Conservation (phyloP, 805 yeast genomes). For the Yarrowia sp. region DNA sequence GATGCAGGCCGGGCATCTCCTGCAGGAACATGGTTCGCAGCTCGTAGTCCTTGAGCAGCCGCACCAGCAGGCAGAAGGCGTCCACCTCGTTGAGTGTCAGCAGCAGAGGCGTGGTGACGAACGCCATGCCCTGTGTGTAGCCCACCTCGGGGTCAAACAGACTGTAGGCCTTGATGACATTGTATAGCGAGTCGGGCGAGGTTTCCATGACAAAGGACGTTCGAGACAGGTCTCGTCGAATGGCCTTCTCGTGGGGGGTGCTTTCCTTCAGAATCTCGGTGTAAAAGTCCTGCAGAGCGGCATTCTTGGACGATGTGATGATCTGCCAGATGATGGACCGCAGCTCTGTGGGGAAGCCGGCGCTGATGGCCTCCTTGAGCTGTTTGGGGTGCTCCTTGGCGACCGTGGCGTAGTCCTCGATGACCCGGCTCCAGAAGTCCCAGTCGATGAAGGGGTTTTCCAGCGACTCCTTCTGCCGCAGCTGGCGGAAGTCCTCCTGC, state of each 20-base stretch:
- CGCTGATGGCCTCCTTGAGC: slow-evolving; percentile 66
- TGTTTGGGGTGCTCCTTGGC: slow-evolving; percentile 67
- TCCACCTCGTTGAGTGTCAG: slow-evolving; percentile 83
- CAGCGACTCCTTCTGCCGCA: slow-evolving; percentile 19
- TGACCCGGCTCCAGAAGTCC: slow-evolving; percentile 85
- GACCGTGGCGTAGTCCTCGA: slow-evolving; percentile 73
- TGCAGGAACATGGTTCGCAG: slow-evolving; percentile 79
- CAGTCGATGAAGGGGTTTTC: slow-evolving; percentile 46
- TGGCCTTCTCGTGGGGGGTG: slow-evolving; percentile 74
- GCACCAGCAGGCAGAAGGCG: slow-evolving; percentile 80
- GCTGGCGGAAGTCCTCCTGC: slow-evolving; percentile 33
- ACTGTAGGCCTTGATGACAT: slow-evolving; percentile 83
- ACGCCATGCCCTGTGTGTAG: slow-evolving; percentile 98
- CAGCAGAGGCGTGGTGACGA: slow-evolving; percentile 82
- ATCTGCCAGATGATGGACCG: slow-evolving; percentile 94
- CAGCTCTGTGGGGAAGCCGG: slow-evolving; percentile 84
- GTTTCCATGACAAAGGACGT: slow-evolving; percentile 80
- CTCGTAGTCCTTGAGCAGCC: slow-evolving; percentile 84
- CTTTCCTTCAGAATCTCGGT: slow-evolving; percentile 55
- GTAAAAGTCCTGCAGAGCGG: slow-evolving; percentile 65
- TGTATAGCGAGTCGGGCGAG: slow-evolving; percentile 63
- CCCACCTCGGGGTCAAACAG: slow-evolving; percentile 92
- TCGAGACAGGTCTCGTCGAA: slow-evolving; percentile 81
- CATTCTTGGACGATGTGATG: slow-evolving; percentile 77
- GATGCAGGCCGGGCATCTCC: slow-evolving; percentile 92